phyloP scores from a whole-genome alignment of 495 filamentous ascomycete genomes.

The Lophiostoma macrostomum region DNA sequence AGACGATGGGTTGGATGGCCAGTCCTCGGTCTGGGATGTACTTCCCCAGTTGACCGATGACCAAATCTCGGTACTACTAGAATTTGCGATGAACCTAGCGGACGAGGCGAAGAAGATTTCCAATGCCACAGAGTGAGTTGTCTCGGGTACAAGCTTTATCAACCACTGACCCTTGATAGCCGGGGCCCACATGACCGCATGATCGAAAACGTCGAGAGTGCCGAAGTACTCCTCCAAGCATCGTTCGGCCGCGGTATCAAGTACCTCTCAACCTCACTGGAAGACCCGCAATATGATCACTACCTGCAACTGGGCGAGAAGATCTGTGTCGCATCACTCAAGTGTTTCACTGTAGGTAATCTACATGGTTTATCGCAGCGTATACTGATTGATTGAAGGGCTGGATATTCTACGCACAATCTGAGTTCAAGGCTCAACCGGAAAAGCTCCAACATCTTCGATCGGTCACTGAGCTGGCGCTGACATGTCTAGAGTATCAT shows the following conservation, averaged over 20 bases:
- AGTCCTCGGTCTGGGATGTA: constrained; percentile 51
- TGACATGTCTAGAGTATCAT: constrained; percentile 56
- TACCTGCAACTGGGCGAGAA: constrained; percentile 34
- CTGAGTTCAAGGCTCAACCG: constrained; percentile 52
- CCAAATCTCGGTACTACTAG: constrained; percentile 60
- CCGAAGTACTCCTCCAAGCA: constrained; percentile 20
- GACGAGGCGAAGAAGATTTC: constrained; percentile 73
- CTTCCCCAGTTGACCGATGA: constrained; percentile 52
- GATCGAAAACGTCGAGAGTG: constrained; percentile 16
- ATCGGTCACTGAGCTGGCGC: constrained; percentile 52
- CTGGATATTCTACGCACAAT: constrained; percentile 69
- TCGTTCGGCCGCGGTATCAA: constrained; percentile 24
- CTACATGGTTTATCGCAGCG: neutral
- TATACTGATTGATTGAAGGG: constrained; percentile 40
- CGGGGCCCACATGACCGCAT: constrained; percentile 18
- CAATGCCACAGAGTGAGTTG: constrained; percentile 40
- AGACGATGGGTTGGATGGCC: constrained; percentile 49
- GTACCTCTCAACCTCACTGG: constrained; percentile 9
- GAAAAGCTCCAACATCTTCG: constrained; percentile 55
- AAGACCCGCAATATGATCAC: neutral
- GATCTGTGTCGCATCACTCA: constrained; percentile 51
- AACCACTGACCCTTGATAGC: constrained; percentile 6
- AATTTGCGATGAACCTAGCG: constrained; percentile 69
- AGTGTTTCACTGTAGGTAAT: constrained; percentile 55
- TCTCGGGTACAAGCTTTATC: neutral